These are phyloP conservation scores for Cyclanthera cordifolia DNA, from an alignment of 306 rosid genomes.

Conservation along the genomic window DNA sequence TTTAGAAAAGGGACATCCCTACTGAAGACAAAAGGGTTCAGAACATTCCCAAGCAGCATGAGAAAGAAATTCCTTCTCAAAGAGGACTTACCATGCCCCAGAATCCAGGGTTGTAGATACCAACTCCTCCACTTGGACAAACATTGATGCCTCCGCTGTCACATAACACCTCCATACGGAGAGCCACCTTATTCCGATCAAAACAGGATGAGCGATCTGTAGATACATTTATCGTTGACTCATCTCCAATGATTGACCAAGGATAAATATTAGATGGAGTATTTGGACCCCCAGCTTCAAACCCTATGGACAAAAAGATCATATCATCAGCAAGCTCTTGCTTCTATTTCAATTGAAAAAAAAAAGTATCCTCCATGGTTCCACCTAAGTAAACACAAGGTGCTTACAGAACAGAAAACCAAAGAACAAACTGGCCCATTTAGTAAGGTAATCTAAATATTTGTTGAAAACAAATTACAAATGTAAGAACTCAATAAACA, in stretches of 20 bases:
- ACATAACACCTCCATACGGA: slow-evolving; percentile 68
- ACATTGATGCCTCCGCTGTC: slow-evolving; percentile 38
- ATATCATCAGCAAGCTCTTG: background rate
- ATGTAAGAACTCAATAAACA: background rate
- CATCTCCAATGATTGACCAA: slow-evolving; percentile 64
- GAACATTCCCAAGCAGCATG: background rate
- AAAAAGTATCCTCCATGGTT: background rate
- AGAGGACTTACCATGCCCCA: slow-evolving; percentile 67
- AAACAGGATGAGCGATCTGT: slow-evolving; percentile 69
- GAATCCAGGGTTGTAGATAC: slow-evolving; percentile 74
- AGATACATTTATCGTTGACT: slow-evolving; percentile 38
- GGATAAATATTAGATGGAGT: slow-evolving; percentile 85
- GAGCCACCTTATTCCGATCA: slow-evolving; percentile 76
- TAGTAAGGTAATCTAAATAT: background rate
- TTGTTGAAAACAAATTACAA: background rate
- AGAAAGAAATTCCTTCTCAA: slow-evolving; percentile 3
- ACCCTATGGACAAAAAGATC: slow-evolving; percentile 38
- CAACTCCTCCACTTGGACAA: slow-evolving; percentile 69
- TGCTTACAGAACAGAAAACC: background rate
- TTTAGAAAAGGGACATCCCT: background rate
- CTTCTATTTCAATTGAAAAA: background rate
- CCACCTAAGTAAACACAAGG: background rate
- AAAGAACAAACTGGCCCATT: background rate
- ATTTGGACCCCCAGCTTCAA: slow-evolving; percentile 84
- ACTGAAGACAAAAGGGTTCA: background rate